phyloP scores from a whole-genome alignment of 495 filamentous ascomycete species.

The Aspergillus ostianus region DNA sequence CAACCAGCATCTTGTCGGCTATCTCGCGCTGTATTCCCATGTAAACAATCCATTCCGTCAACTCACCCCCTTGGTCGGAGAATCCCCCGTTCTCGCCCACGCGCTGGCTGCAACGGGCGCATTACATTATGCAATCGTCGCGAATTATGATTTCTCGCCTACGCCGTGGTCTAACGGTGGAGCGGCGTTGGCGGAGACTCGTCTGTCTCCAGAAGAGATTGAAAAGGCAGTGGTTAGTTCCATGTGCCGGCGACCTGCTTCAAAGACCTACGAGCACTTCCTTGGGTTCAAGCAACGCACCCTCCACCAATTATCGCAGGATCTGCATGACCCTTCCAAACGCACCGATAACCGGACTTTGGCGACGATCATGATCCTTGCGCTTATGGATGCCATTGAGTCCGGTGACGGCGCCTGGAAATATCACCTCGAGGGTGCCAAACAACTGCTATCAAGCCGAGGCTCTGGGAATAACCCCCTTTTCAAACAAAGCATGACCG shows the following conservation, averaged over 20 bases:
- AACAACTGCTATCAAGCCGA: constrained; percentile 37
- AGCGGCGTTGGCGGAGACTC: constrained; percentile 14
- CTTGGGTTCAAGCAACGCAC: constrained; percentile 44
- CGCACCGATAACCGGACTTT: constrained; percentile 42
- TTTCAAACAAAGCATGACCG: constrained; percentile 27
- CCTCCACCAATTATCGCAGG: constrained; percentile 38
- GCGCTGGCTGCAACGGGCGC: constrained; percentile 42
- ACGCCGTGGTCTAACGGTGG: constrained; percentile 38
- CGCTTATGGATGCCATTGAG: constrained; percentile 44
- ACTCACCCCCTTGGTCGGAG: constrained; percentile 36
- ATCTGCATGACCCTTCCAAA: constrained; percentile 34
- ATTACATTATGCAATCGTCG: constrained; percentile 40
- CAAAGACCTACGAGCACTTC: constrained; percentile 42
- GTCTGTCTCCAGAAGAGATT: constrained; percentile 27
- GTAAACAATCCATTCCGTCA: constrained; percentile 43
- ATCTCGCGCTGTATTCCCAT: constrained; percentile 40
- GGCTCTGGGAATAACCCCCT: constrained; percentile 17
- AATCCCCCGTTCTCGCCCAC: constrained; percentile 40
- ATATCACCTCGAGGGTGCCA: constrained; percentile 48
- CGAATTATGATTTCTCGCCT: constrained; percentile 33
- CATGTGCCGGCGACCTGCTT: constrained; percentile 27
- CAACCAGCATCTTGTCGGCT: constrained; percentile 33
- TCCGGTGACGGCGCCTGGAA: constrained; percentile 48
- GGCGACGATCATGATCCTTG: constrained; percentile 43
- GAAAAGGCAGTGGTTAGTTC: constrained; percentile 30